A percentile compares a stretch with the other conserved stretches of the same genome.
Conservation (phyloP, 208 protist genomes). For the Novymonas esmeraldas region DNA sequence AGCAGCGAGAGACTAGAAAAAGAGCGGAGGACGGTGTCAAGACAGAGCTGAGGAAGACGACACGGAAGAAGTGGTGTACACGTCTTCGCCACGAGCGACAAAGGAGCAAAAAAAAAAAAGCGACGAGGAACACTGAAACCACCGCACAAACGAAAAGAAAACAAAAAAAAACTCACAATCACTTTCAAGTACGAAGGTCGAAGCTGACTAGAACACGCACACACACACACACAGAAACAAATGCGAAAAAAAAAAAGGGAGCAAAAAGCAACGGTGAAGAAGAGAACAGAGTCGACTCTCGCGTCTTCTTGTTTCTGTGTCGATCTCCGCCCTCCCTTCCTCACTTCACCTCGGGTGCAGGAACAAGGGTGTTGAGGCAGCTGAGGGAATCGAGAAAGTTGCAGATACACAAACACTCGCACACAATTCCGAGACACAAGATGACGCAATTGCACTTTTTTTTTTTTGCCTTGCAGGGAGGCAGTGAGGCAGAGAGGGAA, state of each 20-base stretch:
- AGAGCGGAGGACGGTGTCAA: not conserved
- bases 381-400: too few relatives aligned
- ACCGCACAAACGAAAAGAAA: not conserved
- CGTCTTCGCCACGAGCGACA: not conserved
- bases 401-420: too few relatives aligned
- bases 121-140: not conserved
- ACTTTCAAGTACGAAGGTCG: not conserved
- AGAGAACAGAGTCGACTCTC: not conserved
- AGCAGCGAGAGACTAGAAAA: not conserved
- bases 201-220: not conserved
- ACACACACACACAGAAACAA: not conserved
- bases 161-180: conserved; percentile 7
- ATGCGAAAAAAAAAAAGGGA: not conserved
- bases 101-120: not conserved
- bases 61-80: not conserved
- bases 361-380: too few relatives aligned
- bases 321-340: too few relatives aligned
- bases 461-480: too few relatives aligned
- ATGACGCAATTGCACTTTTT: too few relatives aligned
- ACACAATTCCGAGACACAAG: too few relatives aligned
- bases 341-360: too few relatives aligned
- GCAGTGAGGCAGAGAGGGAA: not conserved
- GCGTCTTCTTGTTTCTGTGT: too few relatives aligned
- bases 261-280: not conserved
- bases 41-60: not conserved